Conservation (phyloP, 345 rosid species). For the Brassica cretica region DNA sequence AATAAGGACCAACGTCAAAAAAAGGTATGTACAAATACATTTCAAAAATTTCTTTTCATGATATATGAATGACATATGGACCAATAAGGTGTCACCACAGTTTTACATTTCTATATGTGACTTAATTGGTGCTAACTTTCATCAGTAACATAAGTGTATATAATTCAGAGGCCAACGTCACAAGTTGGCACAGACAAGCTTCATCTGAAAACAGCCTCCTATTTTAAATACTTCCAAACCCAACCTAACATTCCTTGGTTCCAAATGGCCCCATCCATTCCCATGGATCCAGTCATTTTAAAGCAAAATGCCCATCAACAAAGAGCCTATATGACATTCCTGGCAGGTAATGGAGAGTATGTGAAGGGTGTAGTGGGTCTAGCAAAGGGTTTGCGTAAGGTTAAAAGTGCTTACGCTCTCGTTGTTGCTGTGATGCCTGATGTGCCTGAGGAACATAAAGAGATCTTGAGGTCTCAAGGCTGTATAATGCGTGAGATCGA, state of each 20-base stretch:
- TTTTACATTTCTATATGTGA: background rate
- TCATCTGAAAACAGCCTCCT: background rate
- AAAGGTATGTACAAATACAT: background rate
- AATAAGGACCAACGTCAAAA: too few species aligned
- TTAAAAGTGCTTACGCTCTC: conserved; percentile 58
- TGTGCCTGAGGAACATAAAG: conserved; percentile 74
- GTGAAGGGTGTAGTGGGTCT: conserved; percentile 77
- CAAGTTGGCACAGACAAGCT: background rate
- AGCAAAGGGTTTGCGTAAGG: conserved; percentile 79
- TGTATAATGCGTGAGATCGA: conserved; percentile 65
- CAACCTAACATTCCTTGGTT: background rate
- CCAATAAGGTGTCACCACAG: background rate
- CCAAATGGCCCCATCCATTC: conserved; percentile 52
- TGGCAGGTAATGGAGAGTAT: conserved; percentile 78
- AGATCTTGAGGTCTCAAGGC: conserved; percentile 60
- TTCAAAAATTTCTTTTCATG: background rate
- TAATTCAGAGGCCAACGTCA: background rate
- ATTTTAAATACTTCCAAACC: conserved; percentile 23
- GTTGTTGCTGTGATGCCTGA: conserved; percentile 84
- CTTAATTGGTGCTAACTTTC: background rate
- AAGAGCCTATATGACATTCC: conserved; percentile 62
- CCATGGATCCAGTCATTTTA: conserved; percentile 28
- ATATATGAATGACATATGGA: background rate
- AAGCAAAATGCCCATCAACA: conserved; percentile 38
- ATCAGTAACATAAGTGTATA: background rate